Evolutionary conservation across 2,329 filamentous ascomycete species (phyloP).

Genomic region (Didymosphaeria variabile): DNA sequence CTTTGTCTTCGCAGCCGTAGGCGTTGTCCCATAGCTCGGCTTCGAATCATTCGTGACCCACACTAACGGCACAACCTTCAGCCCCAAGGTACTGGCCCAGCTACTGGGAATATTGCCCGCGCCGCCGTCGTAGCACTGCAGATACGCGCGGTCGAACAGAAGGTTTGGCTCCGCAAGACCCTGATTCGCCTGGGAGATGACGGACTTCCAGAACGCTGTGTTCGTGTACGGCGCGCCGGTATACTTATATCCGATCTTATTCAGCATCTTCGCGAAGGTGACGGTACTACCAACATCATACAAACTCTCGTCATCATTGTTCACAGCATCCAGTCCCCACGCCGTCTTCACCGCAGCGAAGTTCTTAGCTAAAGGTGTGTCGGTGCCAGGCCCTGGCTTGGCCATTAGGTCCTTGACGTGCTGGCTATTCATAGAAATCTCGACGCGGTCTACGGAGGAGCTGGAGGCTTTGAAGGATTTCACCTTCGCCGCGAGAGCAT

Average conservation of each 20-base stretch:
- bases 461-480: constrained; percentile 51
- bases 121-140: constrained; percentile 59
- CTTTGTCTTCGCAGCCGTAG: constrained; percentile 47
- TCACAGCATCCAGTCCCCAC: constrained; percentile 58
- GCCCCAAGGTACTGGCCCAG: constrained; percentile 51
- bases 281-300: constrained; percentile 57
- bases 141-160: constrained; percentile 53
- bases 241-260: constrained; percentile 54
- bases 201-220: constrained; percentile 48
- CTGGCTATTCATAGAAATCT: constrained; percentile 57
- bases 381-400: constrained; percentile 26
- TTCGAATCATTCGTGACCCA: constrained; percentile 61
- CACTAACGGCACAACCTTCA: constrained; percentile 55
- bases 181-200: constrained; percentile 35
- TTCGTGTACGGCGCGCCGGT: constrained; percentile 57
- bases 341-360: constrained; percentile 53
- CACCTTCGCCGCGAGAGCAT: constrained; percentile 59
- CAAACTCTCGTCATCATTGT: constrained; percentile 58
- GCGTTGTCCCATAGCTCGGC: constrained; percentile 51
- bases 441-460: constrained; percentile 51
- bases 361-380: constrained; percentile 52
- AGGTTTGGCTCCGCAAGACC: constrained; percentile 40
- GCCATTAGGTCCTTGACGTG: constrained; percentile 53
- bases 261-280: constrained; percentile 55
- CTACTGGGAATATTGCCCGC: constrained; percentile 52